phyloP scores from a whole-genome alignment of 208 protist genomes.

The Strigomonas galati region DNA sequence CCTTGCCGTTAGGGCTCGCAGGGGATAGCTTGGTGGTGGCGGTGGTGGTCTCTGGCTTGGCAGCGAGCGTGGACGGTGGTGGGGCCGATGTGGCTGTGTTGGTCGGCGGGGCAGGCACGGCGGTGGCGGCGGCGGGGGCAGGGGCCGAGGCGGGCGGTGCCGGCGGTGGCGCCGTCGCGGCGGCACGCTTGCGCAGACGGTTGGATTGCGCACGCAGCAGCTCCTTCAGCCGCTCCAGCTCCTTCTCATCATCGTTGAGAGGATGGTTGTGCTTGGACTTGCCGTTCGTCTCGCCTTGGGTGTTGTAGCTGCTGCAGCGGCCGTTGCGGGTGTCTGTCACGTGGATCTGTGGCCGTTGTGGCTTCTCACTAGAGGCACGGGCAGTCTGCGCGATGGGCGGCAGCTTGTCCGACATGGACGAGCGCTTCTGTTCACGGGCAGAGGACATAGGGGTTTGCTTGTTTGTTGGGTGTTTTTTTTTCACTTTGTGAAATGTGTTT shows the following conservation, averaged over 20 bases:
- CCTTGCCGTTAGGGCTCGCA: too few relatives aligned
- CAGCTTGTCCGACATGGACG: not conserved
- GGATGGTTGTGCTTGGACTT: not conserved
- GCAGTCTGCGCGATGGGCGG: not conserved
- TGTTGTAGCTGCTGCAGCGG: constrained; percentile 3
- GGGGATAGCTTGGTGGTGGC: too few relatives aligned
- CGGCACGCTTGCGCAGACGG: constrained; percentile 27
- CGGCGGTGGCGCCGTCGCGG: not conserved
- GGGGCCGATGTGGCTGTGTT: too few relatives aligned
- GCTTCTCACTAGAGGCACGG: constrained; percentile 12
- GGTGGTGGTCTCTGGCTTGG: too few relatives aligned
- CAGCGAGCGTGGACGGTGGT: too few relatives aligned
- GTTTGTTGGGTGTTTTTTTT: constrained; percentile 7
- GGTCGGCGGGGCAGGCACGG: not conserved
- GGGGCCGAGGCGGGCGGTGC: not conserved
- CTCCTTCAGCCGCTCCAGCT: constrained; percentile 45
- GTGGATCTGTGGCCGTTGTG: not conserved
- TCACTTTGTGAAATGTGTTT: constrained; percentile 11
- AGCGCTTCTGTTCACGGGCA: not conserved
- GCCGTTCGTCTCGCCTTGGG: not conserved
- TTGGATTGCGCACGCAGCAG: constrained; percentile 51
- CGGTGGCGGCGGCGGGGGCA: too few relatives aligned
- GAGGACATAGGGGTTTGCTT: not conserved
- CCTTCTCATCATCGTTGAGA: constrained; percentile 24
- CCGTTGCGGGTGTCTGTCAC: not conserved